Percentiles rank a stretch among this genome's conserved stretches.
These are phyloP conservation scores for Amanita pallidorosea DNA, from an alignment of 768 basidiomycete genomes.

Conservation along the genomic window DNA sequence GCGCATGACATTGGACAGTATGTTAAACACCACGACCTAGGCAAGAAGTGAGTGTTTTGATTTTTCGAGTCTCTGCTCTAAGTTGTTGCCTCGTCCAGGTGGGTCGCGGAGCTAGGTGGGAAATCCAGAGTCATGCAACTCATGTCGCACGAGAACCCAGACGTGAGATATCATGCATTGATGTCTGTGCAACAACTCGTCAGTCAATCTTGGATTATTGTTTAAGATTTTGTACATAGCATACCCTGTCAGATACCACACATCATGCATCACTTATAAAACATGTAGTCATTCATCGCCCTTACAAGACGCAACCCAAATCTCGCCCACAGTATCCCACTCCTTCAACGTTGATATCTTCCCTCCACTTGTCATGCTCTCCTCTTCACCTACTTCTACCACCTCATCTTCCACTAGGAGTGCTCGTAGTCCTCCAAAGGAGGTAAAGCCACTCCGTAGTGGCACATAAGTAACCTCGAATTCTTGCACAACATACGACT, in stretches of 20 bases:
- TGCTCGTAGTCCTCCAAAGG: slow-evolving; percentile 63
- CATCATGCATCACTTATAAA: background rate
- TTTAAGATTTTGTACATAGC: slow-evolving; percentile 13
- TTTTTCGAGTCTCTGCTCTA: background rate
- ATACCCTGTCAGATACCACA: background rate
- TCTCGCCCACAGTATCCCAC: slow-evolving; percentile 61
- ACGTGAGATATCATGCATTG: slow-evolving; percentile 89
- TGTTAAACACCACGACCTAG: slow-evolving; percentile 82
- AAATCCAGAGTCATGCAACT: slow-evolving; percentile 87
- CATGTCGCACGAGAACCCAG: slow-evolving; percentile 79
- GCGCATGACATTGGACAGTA: slow-evolving; percentile 92
- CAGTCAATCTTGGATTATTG: slow-evolving; percentile 75
- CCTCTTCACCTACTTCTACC: slow-evolving; percentile 14
- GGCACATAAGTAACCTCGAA: slow-evolving; percentile 60
- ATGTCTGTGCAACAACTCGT: slow-evolving; percentile 86
- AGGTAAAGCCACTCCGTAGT: slow-evolving; percentile 44
- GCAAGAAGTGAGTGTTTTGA: slow-evolving; percentile 64
- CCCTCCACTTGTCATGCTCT: slow-evolving; percentile 12
- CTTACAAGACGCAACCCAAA: slow-evolving; percentile 42
- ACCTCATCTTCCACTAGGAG: slow-evolving; percentile 49
- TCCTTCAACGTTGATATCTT: slow-evolving; percentile 49
- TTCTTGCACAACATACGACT: slow-evolving; percentile 33
- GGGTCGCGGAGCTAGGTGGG: slow-evolving; percentile 74
- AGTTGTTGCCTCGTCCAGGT: slow-evolving; percentile 26
- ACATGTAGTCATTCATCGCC: background rate